phyloP scores from a whole-genome alignment of 1,139 yeast species.

The Komagataea norvegica region DNA sequence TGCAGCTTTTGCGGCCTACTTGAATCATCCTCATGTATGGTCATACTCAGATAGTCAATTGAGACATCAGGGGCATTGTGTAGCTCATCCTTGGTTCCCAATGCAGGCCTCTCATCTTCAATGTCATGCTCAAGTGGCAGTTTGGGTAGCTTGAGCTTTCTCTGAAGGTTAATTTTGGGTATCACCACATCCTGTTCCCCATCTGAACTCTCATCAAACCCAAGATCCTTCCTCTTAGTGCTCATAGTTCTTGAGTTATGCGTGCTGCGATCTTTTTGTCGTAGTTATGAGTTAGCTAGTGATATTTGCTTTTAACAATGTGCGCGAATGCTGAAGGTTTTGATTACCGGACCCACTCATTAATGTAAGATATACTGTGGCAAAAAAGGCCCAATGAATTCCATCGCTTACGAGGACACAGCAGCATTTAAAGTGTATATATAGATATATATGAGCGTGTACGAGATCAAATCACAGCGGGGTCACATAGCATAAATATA shows the following conservation, averaged over 20 bases:
- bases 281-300: too few species aligned
- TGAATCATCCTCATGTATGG: conserved; percentile 12
- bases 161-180: background rate
- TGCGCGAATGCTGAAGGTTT: too few species aligned
- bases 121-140: conserved; percentile 13
- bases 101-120: conserved; percentile 20
- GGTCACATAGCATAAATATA: too few species aligned
- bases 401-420: too few species aligned
- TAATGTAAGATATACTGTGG: too few species aligned
- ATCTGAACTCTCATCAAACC: conserved; percentile 21
- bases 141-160: conserved; percentile 12
- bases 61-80: conserved; percentile 21
- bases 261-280: background rate
- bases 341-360: too few species aligned
- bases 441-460: too few species aligned
- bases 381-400: too few species aligned
- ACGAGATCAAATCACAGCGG: too few species aligned
- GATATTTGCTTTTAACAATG: too few species aligned
- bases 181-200: conserved; percentile 9
- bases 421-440: too few species aligned
- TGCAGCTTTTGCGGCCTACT: conserved; percentile 10
- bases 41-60: conserved; percentile 19
- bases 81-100: conserved; percentile 3
- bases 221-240: conserved; percentile 25
- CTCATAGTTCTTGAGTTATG: conserved; percentile 1